phyloP scores from a whole-genome alignment of 2,329 filamentous ascomycete genomes.

The Penicillium italicum region DNA sequence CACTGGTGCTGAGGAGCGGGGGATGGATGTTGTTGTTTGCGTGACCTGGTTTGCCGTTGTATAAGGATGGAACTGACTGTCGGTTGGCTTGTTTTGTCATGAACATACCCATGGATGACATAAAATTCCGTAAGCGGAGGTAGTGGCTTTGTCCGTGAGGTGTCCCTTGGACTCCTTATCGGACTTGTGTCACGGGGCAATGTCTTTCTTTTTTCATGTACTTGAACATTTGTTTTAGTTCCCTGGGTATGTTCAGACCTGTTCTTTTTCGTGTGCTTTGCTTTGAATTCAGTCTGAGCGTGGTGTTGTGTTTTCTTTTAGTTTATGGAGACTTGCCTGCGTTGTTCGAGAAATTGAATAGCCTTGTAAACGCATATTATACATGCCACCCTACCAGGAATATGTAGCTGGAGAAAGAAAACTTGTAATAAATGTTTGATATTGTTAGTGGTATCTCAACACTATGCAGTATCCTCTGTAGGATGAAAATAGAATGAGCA shows the following conservation, averaged over 20 bases:
- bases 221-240: constrained; percentile 2
- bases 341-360: background rate
- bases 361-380: background rate
- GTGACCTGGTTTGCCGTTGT: constrained; percentile 47
- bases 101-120: background rate
- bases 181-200: background rate
- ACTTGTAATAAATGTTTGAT: background rate
- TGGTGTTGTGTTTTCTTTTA: constrained; percentile 6
- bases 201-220: background rate
- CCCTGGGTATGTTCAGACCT: background rate
- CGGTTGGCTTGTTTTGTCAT: background rate
- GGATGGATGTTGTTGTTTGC: constrained; percentile 49
- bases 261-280: constrained; percentile 3
- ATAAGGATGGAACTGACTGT: constrained; percentile 10
- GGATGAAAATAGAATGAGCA: background rate
- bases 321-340: background rate
- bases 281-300: background rate
- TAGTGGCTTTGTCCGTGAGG: background rate
- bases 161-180: background rate
- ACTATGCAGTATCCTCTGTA: background rate
- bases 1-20: constrained; percentile 45
- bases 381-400: background rate
- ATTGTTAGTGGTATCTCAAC: background rate
- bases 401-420: background rate
- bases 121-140: background rate